Base-by-base conservation (phyloP, 495 filamentous ascomycete species). In the Sabuloglossum arenarium region DNA sequence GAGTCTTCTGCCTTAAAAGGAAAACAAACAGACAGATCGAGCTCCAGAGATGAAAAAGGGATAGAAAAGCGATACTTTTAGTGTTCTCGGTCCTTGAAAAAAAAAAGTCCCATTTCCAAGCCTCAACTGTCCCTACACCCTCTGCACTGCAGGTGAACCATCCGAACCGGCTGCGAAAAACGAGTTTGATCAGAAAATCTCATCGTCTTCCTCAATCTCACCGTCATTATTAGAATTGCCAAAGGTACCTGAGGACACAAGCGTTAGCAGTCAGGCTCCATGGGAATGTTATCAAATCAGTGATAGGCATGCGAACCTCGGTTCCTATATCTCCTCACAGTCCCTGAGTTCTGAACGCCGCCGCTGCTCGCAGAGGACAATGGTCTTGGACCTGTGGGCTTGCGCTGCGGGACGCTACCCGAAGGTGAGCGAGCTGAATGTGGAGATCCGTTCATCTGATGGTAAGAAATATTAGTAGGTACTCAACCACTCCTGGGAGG, bases 331-430 rank as follows among this genome's bases (percentile, higher is more conserved):
- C 39, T 28, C 24, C 47, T 51, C 12, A 51, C 47, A 29, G 47
- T 51, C 28, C 47, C 47, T 12, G 47, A 51, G 24, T 51, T 29
- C 1, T 30, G 24, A 1, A 51, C 9, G 14, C 47, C 47, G 8
- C 23, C 47, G 47, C 47, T 29, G 25, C 24, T 29, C 12, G 47
- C 37, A 2, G 57, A 59, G 6, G 57, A 59, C 10, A 59, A 29
- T 21, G 75, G 75, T 49, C 75, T 71, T 47, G 75, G 75, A 9
- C 75, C 75, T 16, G 75, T 77, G 37, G 75, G 75, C 61, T 77
- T 78, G 52, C 75, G 73, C 34, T 74, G 73, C 5, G 73, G 68
- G n/a, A 62, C 65, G 49, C 60, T 63, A 47, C 63, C 62, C 10
- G 69, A 68, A 32, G 70, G 61, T 8, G 70, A 70, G 37, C 66